A percentile compares a stretch with the other conserved stretches of the same genome.
Conservation (phyloP, 331 rosid genomes). For the Saraca asoca region DNA sequence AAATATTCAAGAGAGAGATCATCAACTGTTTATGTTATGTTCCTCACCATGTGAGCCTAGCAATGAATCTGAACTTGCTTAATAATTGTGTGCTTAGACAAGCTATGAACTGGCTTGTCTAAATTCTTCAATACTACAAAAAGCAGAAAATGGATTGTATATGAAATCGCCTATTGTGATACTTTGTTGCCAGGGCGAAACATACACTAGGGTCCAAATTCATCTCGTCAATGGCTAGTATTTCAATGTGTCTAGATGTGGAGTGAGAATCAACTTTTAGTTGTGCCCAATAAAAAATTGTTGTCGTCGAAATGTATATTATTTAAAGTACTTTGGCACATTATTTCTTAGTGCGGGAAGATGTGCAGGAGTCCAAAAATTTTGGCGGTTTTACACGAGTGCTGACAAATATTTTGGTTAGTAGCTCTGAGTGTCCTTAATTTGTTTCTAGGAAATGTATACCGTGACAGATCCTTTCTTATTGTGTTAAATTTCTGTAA, state of each 20-base stretch:
- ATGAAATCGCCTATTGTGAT: not conserved
- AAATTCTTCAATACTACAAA: not conserved
- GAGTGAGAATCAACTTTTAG: not conserved
- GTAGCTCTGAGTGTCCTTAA: too few relatives aligned
- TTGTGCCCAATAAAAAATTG: not conserved
- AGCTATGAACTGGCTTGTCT: not conserved
- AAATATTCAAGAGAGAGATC: not conserved
- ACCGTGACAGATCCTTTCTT: too few relatives aligned
- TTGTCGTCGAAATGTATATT: not conserved
- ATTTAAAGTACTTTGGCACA: not conserved
- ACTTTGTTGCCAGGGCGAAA: not conserved
- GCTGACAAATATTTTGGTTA: too few relatives aligned
- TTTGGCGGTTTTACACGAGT: too few relatives aligned
- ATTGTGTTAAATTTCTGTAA: too few relatives aligned
- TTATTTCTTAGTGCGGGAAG: too few relatives aligned
- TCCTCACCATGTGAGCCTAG: not conserved
- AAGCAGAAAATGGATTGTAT: not conserved
- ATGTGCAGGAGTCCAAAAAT: too few relatives aligned
- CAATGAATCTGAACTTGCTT: not conserved
- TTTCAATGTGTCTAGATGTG: not conserved
- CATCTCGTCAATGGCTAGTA: slow-evolving; percentile 4
- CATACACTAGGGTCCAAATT: not conserved
- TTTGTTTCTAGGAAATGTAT: too few relatives aligned
- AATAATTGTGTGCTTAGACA: not conserved
- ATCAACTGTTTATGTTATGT: not conserved